These are phyloP conservation scores for Trypanosoma cruzi DNA, from an alignment of 208 protist species.

Conservation along the genomic window DNA sequence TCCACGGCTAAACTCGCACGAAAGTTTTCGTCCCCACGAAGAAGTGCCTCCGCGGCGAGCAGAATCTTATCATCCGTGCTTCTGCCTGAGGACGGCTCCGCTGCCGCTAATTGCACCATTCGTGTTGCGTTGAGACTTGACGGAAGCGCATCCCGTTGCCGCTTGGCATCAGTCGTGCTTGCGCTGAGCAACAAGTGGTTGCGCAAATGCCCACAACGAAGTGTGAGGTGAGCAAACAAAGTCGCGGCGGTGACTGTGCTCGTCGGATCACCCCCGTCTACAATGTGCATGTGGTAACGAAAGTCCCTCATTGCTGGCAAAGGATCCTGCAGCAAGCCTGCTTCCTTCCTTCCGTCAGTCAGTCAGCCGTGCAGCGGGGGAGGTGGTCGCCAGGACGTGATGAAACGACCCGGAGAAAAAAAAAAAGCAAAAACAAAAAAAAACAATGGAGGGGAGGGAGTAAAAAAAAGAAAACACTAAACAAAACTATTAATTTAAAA, in stretches of 20 bases:
- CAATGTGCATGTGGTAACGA: constrained; percentile 76
- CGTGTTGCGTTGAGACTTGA: background rate
- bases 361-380: background rate
- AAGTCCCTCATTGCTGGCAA: constrained; percentile 1
- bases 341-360: constrained; percentile 11
- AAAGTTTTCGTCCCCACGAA: constrained; percentile 26
- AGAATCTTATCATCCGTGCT: constrained; percentile 29
- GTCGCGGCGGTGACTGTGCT: constrained; percentile 40
- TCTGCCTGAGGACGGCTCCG: background rate
- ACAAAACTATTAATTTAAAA: background rate
- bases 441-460: constrained; percentile 5
- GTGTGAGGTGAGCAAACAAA: constrained; percentile 72
- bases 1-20: constrained; percentile 4
- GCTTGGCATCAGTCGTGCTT: constrained; percentile 46
- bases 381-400: background rate
- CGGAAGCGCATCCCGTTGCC: constrained; percentile 11
- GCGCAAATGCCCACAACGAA: constrained; percentile 67
- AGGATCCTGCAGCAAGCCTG: background rate
- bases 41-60: constrained; percentile 23
- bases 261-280: constrained; percentile 43
- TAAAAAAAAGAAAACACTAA: constrained; percentile 3
- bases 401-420: constrained; percentile 4
- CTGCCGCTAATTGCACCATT: constrained; percentile 11
- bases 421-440: background rate
- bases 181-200: constrained; percentile 64